Conservation (phyloP, 768 basidiomycete genomes). For the Exidia glandulosa region DNA sequence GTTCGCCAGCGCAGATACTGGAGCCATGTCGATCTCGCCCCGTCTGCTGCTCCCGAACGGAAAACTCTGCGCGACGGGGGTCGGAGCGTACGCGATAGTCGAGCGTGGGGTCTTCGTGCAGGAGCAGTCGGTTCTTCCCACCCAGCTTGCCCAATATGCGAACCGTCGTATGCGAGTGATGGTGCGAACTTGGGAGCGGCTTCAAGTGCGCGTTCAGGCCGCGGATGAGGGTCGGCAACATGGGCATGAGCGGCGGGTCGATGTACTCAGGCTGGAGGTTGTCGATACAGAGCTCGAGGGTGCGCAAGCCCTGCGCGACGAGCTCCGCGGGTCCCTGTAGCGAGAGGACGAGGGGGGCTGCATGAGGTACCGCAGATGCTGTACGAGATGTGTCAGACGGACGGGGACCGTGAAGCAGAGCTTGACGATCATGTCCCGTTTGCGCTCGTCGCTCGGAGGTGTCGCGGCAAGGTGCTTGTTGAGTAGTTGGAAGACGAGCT, state of each 20-base stretch:
- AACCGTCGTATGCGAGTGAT: constrained; percentile 87
- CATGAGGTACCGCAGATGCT: constrained; percentile 92
- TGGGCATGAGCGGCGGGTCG: constrained; percentile 88
- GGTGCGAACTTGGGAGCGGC: constrained; percentile 79
- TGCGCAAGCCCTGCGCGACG: constrained; percentile 89
- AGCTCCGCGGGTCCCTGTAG: constrained; percentile 80
- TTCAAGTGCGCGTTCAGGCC: constrained; percentile 86
- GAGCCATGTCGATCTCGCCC: constrained; percentile 54
- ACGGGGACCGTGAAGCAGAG: constrained; percentile 94
- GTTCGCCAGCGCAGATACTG: constrained; percentile 54
- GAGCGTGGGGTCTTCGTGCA: constrained; percentile 70
- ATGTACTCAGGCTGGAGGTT: constrained; percentile 97
- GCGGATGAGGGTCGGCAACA: constrained; percentile 88
- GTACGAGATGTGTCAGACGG: constrained; percentile 88
- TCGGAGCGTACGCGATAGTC: constrained; percentile 61
- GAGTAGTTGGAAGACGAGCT: constrained; percentile 64
- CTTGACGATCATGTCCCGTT: constrained; percentile 90
- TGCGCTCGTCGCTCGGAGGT: constrained; percentile 43
- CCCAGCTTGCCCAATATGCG: constrained; percentile 95
- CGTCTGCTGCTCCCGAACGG: constrained; percentile 58
- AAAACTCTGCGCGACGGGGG: constrained; percentile 55
- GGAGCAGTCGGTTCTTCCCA: constrained; percentile 79
- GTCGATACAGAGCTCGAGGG: constrained; percentile 97
- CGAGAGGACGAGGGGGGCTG: constrained; percentile 87
- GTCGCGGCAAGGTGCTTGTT: constrained; percentile 83